phyloP scores from a whole-genome alignment of 371 early-diverging fungal genomes.

The Actinomortierella wolfii region DNA sequence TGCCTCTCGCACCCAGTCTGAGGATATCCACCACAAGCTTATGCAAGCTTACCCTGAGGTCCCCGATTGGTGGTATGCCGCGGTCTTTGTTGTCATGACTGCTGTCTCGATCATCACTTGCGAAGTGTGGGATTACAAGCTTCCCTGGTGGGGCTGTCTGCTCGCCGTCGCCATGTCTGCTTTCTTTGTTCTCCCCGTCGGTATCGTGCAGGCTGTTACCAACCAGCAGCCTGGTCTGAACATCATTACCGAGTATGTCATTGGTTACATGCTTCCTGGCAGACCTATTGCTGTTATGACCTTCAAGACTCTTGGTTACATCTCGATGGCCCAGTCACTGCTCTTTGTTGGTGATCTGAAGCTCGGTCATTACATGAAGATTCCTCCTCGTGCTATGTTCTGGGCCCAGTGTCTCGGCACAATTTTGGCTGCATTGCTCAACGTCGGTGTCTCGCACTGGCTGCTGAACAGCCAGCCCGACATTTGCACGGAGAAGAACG shows the following conservation, averaged over 20 bases:
- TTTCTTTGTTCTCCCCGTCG: conserved; percentile 76
- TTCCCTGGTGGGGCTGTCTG: conserved; percentile 74
- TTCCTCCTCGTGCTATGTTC: conserved; percentile 57
- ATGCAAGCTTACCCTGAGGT: conserved; percentile 61
- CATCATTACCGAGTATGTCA: conserved; percentile 70
- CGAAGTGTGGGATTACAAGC: conserved; percentile 60
- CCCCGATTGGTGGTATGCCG: conserved; percentile 76
- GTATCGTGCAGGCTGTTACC: conserved; percentile 73
- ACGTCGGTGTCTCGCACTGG: conserved; percentile 23
- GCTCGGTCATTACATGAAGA: conserved; percentile 65
- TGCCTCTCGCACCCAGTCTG: conserved; percentile 46
- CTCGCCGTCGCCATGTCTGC: conserved; percentile 64
- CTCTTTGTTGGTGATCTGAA: conserved; percentile 52
- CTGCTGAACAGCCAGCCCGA: conserved; percentile 6
- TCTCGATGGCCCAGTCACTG: conserved; percentile 58
- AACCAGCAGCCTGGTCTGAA: conserved; percentile 74
- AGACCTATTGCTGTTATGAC: conserved; percentile 47
- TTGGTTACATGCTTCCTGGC: conserved; percentile 63
- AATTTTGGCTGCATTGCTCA: conserved; percentile 32
- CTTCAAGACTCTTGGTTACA: conserved; percentile 56
- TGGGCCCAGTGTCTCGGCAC: conserved; percentile 54
- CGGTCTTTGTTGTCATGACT: conserved; percentile 60
- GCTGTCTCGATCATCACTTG: conserved; percentile 59
- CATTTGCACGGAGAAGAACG: conserved; percentile 8
- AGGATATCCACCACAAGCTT: conserved; percentile 55